A percentile compares a stretch with the other conserved stretches of the same genome.
These are phyloP conservation scores for Pichia nakasei DNA, from an alignment of 805 yeast genomes.

Conservation along the genomic window DNA sequence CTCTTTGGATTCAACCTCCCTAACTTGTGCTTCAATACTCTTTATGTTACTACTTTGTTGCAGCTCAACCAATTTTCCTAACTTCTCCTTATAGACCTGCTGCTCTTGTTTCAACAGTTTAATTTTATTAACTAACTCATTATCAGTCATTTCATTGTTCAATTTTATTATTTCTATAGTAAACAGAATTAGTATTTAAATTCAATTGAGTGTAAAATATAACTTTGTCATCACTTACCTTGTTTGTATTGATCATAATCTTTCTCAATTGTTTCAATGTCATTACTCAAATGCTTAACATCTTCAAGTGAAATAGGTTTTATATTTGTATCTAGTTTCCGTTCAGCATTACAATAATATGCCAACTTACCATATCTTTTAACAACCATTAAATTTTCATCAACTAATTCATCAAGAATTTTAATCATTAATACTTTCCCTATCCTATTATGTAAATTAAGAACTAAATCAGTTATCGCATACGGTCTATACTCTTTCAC, in stretches of 20 bases:
- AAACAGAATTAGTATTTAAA: no score
- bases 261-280: background rate
- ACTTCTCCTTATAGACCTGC: background rate
- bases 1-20: background rate
- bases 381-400: constrained; percentile 26
- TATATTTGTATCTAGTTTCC: background rate
- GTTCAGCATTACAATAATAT: constrained; percentile 31
- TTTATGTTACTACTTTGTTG: background rate
- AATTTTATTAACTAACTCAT: background rate
- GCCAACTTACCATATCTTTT: constrained; percentile 37
- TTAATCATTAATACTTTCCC: constrained; percentile 28
- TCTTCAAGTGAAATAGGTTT: constrained; percentile 3
- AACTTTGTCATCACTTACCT: background rate
- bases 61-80: background rate
- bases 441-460: constrained; percentile 35
- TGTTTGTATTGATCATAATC: background rate
- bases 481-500: constrained; percentile 39
- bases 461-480: constrained; percentile 36
- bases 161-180: constrained; percentile 1
- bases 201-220: no score
- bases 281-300: background rate
- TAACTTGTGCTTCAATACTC: background rate
- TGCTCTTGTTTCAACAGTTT: background rate
- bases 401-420: constrained; percentile 30
- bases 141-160: background rate